Base-by-base conservation (phyloP, 2,329 filamentous ascomycete species). In the Botrytis medusae region DNA sequence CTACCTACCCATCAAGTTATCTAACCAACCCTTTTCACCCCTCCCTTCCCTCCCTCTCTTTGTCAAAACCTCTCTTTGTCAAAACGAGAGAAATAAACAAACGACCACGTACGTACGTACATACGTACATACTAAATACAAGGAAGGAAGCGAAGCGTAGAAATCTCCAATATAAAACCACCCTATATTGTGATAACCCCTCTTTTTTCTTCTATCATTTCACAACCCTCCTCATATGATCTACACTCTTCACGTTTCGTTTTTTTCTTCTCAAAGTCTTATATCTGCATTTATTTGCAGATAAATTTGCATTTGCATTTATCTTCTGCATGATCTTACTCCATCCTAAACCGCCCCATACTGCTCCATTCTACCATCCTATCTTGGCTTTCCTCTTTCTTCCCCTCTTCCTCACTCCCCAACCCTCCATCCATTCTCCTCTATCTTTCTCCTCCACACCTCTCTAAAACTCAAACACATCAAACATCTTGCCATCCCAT, bases 161-260 rank as follows among this genome's bases (percentile, higher is more conserved):
- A 54, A 67, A 54, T 54, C 46, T 67, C 63, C n/a, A 67, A 67
- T 34, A 40, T 64, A 64, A n/a, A n/a, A 37, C 42, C 44, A 32
- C 32, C 61, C 44, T 32, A 46, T 46, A n/a, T n/a, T 22, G 46
- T 63, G n/a, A 16, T 40, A 20, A 12, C n/a, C 29, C 37, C 20
- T 29, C 61, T 63, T n/a, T 63, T 44, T 40, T 63, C 61, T 29
- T 63, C 32, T 65, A 14, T 51, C 25, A 25, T 61, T 7, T 61
- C 14, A 37, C 59, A 61, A 37, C 20, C 6, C 34, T 40, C 12
- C n/a, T 29, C 51, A 32, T 40, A 12, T 40, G 16, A 22, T 34
- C 32, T 60, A 4, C 34, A 22, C 59, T 57, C n/a, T 29, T 18
- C 34, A 54, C n/a, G 22, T 5, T 54, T 54, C 2, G 5, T 54